Conservation (phyloP, 176 grass and related monocot species). For the Pontederia paniculata region DNA sequence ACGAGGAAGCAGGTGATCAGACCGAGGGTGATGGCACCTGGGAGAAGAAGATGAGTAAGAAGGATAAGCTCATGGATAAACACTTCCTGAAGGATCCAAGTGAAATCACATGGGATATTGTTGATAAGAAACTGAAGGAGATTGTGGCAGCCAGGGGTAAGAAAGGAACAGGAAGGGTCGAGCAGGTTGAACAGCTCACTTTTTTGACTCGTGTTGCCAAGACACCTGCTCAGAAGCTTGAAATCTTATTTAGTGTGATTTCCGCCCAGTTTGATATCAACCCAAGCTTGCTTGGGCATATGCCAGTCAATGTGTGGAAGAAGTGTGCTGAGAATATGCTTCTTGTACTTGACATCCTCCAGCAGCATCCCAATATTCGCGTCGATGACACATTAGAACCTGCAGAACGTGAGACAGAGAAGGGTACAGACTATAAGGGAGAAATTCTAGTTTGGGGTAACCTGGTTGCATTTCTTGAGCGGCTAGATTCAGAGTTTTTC, state of each 20-base stretch:
- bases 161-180: constrained; percentile 80
- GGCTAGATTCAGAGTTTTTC: constrained; percentile 84
- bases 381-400: constrained; percentile 60
- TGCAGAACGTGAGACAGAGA: constrained; percentile 77
- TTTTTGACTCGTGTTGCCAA: constrained; percentile 86
- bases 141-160: constrained; percentile 82
- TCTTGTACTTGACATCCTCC: constrained; percentile 82
- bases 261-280: constrained; percentile 97
- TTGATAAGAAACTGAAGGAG: constrained; percentile 89
- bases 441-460: constrained; percentile 67
- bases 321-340: constrained; percentile 87
- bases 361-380: constrained; percentile 79
- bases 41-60: constrained; percentile 36
- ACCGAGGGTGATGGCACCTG: constrained; percentile 28
- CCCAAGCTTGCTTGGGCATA: constrained; percentile 89
- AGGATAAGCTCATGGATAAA: constrained; percentile 75
- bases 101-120: constrained; percentile 89
- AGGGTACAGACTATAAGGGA: constrained; percentile 56
- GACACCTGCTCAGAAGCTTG: constrained; percentile 93
- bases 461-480: constrained; percentile 80
- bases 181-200: constrained; percentile 88
- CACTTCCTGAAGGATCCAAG: constrained; percentile 87
- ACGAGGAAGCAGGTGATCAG: constrained; percentile 19
- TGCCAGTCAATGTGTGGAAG: constrained; percentile 88
- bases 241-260: constrained; percentile 80